phyloP scores from a whole-genome alignment of 148 eudicot genomes.

The Nepenthes mirabilis region DNA sequence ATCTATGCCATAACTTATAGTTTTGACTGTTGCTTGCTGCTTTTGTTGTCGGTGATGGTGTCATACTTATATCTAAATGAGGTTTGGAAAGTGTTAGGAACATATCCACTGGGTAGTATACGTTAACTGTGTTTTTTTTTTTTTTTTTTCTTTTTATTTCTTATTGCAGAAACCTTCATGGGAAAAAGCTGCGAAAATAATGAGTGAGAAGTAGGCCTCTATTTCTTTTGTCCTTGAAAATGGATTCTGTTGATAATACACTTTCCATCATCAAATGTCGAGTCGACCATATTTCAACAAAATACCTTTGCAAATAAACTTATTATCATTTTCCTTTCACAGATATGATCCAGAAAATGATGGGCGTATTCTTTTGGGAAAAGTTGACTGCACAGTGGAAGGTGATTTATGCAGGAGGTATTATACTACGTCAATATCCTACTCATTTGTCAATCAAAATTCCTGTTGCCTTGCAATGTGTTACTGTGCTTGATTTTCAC shows the following conservation, averaged over 20 bases:
- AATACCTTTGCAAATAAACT: no score
- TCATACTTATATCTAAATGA: no score
- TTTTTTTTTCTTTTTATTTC: neutral
- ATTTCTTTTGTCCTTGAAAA: conserved; percentile 2
- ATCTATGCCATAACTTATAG: no score
- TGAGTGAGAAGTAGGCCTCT: conserved; percentile 57
- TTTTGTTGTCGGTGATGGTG: no score
- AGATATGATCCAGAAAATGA: conserved; percentile 87
- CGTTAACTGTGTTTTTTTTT: neutral
- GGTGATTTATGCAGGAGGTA: conserved; percentile 81
- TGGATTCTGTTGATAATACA: neutral
- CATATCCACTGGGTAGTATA: neutral
- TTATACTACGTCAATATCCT: neutral
- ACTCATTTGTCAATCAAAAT: conserved; percentile 5
- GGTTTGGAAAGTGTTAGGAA: neutral
- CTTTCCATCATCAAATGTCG: neutral
- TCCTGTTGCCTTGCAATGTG: no score
- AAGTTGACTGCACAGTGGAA: conserved; percentile 91
- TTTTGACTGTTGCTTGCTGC: no score
- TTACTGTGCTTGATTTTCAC: no score
- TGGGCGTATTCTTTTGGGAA: conserved; percentile 88
- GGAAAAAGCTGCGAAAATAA: conserved; percentile 81
- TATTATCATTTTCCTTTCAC: conserved; percentile 8
- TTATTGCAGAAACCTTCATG: conserved; percentile 85
- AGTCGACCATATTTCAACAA: neutral